Conservation (phyloP, 306 rosid species). For the Pyrus betulifolia region DNA sequence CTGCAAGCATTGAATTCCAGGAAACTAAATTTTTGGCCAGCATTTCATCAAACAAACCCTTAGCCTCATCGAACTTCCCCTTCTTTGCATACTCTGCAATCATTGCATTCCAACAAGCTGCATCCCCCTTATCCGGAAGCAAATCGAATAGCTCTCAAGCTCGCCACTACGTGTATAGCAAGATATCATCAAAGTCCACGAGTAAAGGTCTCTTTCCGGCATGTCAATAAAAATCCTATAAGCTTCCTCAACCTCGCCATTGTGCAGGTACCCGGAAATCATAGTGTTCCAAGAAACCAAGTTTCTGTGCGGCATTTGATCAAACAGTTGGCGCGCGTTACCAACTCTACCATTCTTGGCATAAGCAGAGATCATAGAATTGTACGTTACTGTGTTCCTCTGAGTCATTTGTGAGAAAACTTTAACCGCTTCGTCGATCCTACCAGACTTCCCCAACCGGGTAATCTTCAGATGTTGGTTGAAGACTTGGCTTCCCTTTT, state of each 20-base stretch:
- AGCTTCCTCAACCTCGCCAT: constrained; percentile 51
- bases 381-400: constrained; percentile 68
- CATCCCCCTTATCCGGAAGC: constrained; percentile 59
- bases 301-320: constrained; percentile 53
- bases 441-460: constrained; percentile 57
- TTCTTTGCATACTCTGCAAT: constrained; percentile 71
- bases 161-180: constrained; percentile 51
- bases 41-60: constrained; percentile 55
- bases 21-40: constrained; percentile 61
- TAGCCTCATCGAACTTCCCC: constrained; percentile 51
- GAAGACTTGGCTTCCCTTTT: constrained; percentile 41
- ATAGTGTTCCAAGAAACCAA: constrained; percentile 75
- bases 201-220: constrained; percentile 52
- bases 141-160: constrained; percentile 47
- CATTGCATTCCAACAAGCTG: constrained; percentile 73
- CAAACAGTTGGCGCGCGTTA: constrained; percentile 61
- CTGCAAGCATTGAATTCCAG: constrained; percentile 68
- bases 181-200: constrained; percentile 78
- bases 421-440: constrained; percentile 52
- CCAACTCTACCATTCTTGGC: constrained; percentile 56
- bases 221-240: constrained; percentile 43
- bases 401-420: constrained; percentile 44
- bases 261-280: constrained; percentile 67
- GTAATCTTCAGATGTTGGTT: constrained; percentile 46
- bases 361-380: constrained; percentile 67